phyloP scores from a whole-genome alignment of 179 eudicot genomes.

The Pouteria campechiana region DNA sequence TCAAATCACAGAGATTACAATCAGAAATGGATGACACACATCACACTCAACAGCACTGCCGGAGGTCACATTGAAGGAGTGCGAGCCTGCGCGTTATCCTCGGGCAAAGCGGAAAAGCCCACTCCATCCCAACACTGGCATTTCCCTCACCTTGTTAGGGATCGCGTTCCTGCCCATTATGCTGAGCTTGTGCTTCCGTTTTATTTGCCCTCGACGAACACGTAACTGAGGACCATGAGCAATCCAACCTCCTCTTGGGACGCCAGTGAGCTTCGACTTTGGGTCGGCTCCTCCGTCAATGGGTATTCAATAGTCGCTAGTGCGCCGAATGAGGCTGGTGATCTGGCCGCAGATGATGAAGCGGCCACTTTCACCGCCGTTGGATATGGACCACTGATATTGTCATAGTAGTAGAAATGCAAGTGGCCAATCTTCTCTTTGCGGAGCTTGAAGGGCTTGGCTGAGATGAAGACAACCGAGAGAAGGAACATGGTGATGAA shows the following conservation, averaged over 20 bases:
- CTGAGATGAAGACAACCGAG: too few relatives aligned
- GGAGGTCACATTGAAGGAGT: slow-evolving; percentile 13
- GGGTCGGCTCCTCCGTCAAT: slow-evolving; percentile 6
- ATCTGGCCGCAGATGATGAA: background rate
- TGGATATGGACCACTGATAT: slow-evolving; percentile 7
- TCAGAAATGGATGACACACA: slow-evolving; percentile 47
- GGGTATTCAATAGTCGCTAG: slow-evolving; percentile 6
- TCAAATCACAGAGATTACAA: background rate
- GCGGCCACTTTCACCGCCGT: slow-evolving; percentile 3
- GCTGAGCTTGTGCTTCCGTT: slow-evolving; percentile 17
- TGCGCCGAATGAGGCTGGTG: background rate
- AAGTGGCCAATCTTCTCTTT: slow-evolving; percentile 11
- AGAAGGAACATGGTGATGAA: too few relatives aligned
- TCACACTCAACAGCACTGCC: slow-evolving; percentile 52
- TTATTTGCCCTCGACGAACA: slow-evolving; percentile 6
- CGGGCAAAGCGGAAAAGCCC: slow-evolving; percentile 16
- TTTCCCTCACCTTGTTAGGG: slow-evolving; percentile 4
- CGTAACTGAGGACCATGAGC: slow-evolving; percentile 10
- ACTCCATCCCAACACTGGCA: slow-evolving; percentile 17
- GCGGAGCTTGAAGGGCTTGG: slow-evolving; percentile 5
- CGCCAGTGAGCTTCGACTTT: slow-evolving; percentile 9
- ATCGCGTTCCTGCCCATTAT: slow-evolving; percentile 15
- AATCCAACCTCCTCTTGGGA: background rate
- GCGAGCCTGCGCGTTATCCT: slow-evolving; percentile 33
- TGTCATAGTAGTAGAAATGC: slow-evolving; percentile 21